Evolutionary conservation across 805 yeast genomes (phyloP).

Genomic region (Schizosaccharomyces pombe): DNA sequence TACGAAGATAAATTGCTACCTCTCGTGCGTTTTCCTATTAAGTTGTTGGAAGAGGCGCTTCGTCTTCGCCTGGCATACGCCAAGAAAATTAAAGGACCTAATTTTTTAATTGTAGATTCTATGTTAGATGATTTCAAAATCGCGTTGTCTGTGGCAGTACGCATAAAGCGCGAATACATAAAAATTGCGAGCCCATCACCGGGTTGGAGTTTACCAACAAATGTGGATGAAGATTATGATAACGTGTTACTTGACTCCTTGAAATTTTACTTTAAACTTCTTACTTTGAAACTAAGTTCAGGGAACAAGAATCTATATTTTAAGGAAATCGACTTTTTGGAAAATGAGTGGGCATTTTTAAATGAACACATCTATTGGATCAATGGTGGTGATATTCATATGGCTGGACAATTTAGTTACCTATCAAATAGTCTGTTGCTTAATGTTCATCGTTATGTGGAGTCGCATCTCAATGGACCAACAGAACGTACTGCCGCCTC

Average conservation of each 20-base stretch:
- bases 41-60: slow-evolving; percentile 56
- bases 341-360: slow-evolving; percentile 56
- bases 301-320: slow-evolving; percentile 38
- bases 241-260: slow-evolving; percentile 49
- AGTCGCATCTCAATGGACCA: slow-evolving; percentile 48
- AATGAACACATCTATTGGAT: slow-evolving; percentile 55
- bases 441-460: slow-evolving; percentile 45
- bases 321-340: slow-evolving; percentile 76
- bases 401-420: slow-evolving; percentile 49
- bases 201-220: slow-evolving; percentile 50
- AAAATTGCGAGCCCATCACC: slow-evolving; percentile 30
- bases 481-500: slow-evolving; percentile 20
- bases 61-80: slow-evolving; percentile 56
- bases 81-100: slow-evolving; percentile 53
- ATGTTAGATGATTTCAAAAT: slow-evolving; percentile 65
- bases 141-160: slow-evolving; percentile 51
- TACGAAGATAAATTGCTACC: slow-evolving; percentile 40
- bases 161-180: slow-evolving; percentile 41
- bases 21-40: slow-evolving; percentile 52
- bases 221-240: slow-evolving; percentile 43
- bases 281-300: slow-evolving; percentile 58
- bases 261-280: slow-evolving; percentile 42
- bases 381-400: slow-evolving; percentile 57
- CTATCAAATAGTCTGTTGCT: slow-evolving; percentile 45
- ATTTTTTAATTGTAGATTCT: slow-evolving; percentile 90